Evolutionary conservation across 129 eudicot genomes (phyloP), one percentile per base, ranked within the genome.

Genomic region (Smallanthus sonchifolius): DNA sequence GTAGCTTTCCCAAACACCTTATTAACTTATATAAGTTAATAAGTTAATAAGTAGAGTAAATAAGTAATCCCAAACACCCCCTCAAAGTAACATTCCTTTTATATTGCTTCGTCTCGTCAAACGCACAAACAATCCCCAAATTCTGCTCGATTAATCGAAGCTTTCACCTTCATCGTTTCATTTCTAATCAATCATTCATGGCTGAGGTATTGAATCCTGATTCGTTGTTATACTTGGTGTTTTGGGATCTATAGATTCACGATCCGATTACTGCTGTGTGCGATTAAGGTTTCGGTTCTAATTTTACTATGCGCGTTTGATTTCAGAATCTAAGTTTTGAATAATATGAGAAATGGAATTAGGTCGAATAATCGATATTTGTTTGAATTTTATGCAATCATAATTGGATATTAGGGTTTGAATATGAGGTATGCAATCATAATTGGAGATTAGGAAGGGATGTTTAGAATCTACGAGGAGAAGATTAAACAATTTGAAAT

Each of bases 141-240:
- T 60, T 48, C 36, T 62, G 70, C 45, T 35, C 78, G 71, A 62
- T 49, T 13, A 14, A 64, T 63, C 30, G 19, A 36, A 74, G 39
- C 39, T 74, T 60, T 54, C 65, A 52, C 38, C 73, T 20, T 54
- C 44, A 39, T 66, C 70, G 48, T 19, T 51, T 61, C 57, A 4
- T 67, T 67, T 51, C 48, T 37, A 32, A 49, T 57, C 56, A 56
- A 54, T 67, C 74, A 55, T 52, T 11, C 74, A 76, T 76, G 80
- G 80, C 75, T 3, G 80, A 67, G 80, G 80, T 76, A 76, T 36
- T 39, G n/a, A 67, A 65, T 52, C 10, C 20, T 10, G 54, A 65
- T 52, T 75, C 35, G 7, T 38, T 20, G 8, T 40, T 13, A 54
- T n/a, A 11, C 11, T 40, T 28, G 30, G 43, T 66, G 10, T 76